Conservation (phyloP, 495 filamentous ascomycete genomes). For the Penicillium waksmanii region DNA sequence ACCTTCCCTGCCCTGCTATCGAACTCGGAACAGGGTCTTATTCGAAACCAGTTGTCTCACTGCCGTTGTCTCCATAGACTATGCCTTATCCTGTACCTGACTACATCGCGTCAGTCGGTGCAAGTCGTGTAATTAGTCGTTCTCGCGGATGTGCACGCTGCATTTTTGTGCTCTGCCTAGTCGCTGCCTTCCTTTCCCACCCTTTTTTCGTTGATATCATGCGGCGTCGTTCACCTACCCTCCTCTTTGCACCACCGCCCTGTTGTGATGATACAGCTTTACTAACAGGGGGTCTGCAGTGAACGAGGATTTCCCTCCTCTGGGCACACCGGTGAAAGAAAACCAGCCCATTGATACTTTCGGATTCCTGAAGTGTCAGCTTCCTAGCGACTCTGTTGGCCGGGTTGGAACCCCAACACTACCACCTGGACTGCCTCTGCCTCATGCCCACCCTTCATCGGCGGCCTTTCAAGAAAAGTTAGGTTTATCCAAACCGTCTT, state of each 20-base stretch:
- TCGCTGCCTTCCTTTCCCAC: conserved; percentile 15
- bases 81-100: conserved; percentile 40
- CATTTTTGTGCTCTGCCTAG: conserved; percentile 16
- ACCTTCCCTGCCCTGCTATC: conserved; percentile 57
- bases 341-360: conserved; percentile 46
- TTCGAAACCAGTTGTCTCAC: conserved; percentile 59
- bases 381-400: conserved; percentile 37
- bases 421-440: conserved; percentile 68
- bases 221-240: conserved; percentile 3
- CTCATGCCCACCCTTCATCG: conserved; percentile 56
- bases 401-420: conserved; percentile 60
- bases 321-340: conserved; percentile 42
- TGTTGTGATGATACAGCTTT: conserved; percentile 17
- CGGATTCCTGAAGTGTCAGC: conserved; percentile 49
- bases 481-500: conserved; percentile 37
- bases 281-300: conserved; percentile 37
- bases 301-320: conserved; percentile 58
- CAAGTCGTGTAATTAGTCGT: conserved; percentile 45
- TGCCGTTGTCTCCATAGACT: conserved; percentile 50
- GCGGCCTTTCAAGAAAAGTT: conserved; percentile 40
- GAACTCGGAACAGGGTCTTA: conserved; percentile 51
- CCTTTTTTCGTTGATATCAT: conserved; percentile 7
- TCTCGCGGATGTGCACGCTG: conserved; percentile 33
- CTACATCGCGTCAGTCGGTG: conserved; percentile 24
- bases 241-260: conserved; percentile 17